Percentiles rank a stretch among this genome's conserved stretches.
phyloP scores from a whole-genome alignment of 495 filamentous ascomycete species.

The Hyaloscypha bicolor region DNA sequence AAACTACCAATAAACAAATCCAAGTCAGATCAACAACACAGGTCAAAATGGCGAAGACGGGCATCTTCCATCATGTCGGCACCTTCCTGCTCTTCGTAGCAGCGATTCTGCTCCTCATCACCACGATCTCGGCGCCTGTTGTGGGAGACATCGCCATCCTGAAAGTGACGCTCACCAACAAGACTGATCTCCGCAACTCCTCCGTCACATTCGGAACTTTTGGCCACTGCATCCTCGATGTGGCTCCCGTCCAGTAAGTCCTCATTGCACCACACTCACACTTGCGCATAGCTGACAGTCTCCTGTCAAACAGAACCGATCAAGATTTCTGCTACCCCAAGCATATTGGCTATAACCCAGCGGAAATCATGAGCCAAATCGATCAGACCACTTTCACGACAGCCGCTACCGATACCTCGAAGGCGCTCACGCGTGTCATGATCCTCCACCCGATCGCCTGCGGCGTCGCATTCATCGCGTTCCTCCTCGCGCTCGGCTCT shows the following conservation, averaged over 20 bases:
- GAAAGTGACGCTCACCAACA: conserved; percentile 47
- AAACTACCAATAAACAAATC: neutral
- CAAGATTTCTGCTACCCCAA: conserved; percentile 47
- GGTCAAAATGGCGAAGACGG: conserved; percentile 38
- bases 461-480: conserved; percentile 59
- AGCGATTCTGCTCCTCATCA: conserved; percentile 57
- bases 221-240: conserved; percentile 53
- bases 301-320: conserved; percentile 29
- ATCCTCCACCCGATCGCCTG: conserved; percentile 62
- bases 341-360: conserved; percentile 56
- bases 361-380: conserved; percentile 41
- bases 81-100: conserved; percentile 59
- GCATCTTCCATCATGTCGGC: conserved; percentile 59
- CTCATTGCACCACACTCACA: neutral
- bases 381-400: conserved; percentile 42
- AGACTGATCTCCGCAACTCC: conserved; percentile 25
- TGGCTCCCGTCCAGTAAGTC: conserved; percentile 26
- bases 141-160: conserved; percentile 53
- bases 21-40: conserved; percentile 4
- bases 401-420: conserved; percentile 43
- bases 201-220: conserved; percentile 58
- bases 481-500: conserved; percentile 54
- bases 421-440: conserved; percentile 56
- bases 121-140: conserved; percentile 60
- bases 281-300: conserved; percentile 5